Conservation (phyloP, 164 flowering plant genomes). For the Tinospora cordifolia region DNA sequence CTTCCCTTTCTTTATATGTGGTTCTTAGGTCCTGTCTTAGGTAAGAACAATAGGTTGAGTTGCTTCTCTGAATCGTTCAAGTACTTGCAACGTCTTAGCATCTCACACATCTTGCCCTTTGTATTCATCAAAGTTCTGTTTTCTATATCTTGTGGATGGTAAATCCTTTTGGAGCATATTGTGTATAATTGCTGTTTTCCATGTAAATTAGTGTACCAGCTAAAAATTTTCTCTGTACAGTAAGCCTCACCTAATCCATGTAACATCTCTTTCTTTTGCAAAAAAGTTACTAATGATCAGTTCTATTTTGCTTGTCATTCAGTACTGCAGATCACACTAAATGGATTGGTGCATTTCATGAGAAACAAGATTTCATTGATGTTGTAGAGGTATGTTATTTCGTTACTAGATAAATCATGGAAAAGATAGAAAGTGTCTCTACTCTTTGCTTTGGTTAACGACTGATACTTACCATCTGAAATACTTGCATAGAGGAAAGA, state of each 20-base stretch:
- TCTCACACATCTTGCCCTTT: too few species aligned
- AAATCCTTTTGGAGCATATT: too few species aligned
- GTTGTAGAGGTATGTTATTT: constrained; percentile 70
- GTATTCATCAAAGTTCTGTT: too few species aligned
- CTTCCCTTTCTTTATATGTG: too few species aligned
- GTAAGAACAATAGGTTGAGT: too few species aligned
- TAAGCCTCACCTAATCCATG: neutral
- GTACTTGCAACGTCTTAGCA: too few species aligned
- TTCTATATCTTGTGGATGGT: too few species aligned
- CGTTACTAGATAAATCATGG: neutral
- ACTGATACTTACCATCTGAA: neutral
- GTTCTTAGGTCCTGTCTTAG: too few species aligned
- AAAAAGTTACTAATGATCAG: neutral
- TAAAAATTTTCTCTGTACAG: neutral
- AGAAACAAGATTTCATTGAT: constrained; percentile 84
- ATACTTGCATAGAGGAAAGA: too few species aligned
- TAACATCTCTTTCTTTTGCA: neutral
- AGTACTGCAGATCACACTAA: constrained; percentile 98
- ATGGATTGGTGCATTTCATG: constrained; percentile 84
- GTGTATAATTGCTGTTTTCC: too few species aligned
- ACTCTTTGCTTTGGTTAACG: neutral
- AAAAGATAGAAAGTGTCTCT: neutral
- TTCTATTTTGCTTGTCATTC: constrained; percentile 11
- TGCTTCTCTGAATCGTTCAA: too few species aligned
- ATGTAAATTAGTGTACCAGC: neutral